Conservation (phyloP, 2,329 filamentous ascomycete species). For the Chaetothyriales sp. region DNA sequence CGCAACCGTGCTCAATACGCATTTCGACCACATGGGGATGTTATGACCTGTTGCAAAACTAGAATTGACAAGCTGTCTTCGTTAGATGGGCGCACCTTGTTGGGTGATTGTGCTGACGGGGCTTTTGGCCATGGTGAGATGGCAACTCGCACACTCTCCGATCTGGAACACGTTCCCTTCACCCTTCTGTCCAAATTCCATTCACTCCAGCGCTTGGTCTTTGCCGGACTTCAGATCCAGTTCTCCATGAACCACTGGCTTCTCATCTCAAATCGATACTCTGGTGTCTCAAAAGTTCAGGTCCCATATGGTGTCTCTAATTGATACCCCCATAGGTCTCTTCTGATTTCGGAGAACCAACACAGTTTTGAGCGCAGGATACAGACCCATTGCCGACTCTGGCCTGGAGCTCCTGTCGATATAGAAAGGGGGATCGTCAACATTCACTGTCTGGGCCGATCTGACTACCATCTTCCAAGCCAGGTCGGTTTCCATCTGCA, state of each 20-base stretch:
- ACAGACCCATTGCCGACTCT: not conserved
- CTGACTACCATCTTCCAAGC: not conserved
- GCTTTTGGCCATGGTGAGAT: not conserved
- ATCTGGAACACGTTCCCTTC: not conserved
- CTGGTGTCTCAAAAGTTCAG: not conserved
- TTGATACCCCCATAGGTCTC: not conserved
- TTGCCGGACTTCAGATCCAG: slow-evolving; percentile 51
- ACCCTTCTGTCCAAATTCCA: not conserved
- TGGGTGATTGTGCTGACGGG: not conserved
- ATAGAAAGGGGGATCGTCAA: not conserved
- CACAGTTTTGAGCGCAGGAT: not conserved
- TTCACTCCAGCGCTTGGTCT: slow-evolving; percentile 35
- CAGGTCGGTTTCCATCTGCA: not conserved
- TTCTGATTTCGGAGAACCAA: not conserved
- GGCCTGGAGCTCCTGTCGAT: not conserved
- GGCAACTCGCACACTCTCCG: not conserved
- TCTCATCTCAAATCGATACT: not conserved
- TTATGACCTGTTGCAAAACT: not conserved
- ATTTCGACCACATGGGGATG: not conserved
- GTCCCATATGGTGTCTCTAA: not conserved
- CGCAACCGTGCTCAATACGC: not conserved
- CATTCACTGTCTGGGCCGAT: not conserved
- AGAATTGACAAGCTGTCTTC: not conserved
- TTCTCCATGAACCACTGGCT: not conserved
- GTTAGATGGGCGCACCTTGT: not conserved